Conservation (phyloP, 345 rosid species). For the Eucalyptus virginea region DNA sequence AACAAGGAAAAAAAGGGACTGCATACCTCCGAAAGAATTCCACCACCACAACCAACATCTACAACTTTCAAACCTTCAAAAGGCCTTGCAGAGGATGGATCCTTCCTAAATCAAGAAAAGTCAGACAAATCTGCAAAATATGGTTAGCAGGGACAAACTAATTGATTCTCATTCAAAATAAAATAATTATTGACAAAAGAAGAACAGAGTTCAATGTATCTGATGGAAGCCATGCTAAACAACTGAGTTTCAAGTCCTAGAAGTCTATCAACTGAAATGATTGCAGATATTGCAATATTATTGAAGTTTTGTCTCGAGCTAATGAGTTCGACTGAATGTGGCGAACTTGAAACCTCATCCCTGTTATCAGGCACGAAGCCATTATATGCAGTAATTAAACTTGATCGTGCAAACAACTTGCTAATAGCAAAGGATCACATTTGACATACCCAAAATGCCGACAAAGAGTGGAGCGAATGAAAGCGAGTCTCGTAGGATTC, state of each 20-base stretch:
- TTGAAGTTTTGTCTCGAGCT: background rate
- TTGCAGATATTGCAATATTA: background rate
- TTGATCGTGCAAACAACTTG: background rate
- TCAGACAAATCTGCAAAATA: background rate
- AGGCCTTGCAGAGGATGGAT: constrained; percentile 60
- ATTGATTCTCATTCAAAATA: background rate
- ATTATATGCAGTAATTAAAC: background rate
- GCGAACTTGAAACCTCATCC: background rate
- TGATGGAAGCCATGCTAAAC: background rate
- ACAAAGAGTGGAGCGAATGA: constrained; percentile 85
- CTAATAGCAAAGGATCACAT: background rate
- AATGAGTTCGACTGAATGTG: background rate
- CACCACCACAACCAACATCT: constrained; percentile 97
- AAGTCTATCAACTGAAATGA: background rate
- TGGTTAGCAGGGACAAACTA: background rate
- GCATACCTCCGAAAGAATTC: constrained; percentile 85
- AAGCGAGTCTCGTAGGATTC: constrained; percentile 88
- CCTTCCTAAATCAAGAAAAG: constrained; percentile 45
- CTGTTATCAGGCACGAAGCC: background rate
- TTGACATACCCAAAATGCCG: constrained; percentile 57
- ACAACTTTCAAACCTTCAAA: constrained; percentile 66
- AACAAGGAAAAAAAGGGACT: background rate
- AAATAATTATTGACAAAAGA: background rate
- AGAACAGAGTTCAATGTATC: background rate
- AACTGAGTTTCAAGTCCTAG: background rate